These are phyloP conservation scores for Pseudogymnoascus sp. DNA, from an alignment of 2,329 filamentous ascomycete species.

Conservation along the genomic window DNA sequence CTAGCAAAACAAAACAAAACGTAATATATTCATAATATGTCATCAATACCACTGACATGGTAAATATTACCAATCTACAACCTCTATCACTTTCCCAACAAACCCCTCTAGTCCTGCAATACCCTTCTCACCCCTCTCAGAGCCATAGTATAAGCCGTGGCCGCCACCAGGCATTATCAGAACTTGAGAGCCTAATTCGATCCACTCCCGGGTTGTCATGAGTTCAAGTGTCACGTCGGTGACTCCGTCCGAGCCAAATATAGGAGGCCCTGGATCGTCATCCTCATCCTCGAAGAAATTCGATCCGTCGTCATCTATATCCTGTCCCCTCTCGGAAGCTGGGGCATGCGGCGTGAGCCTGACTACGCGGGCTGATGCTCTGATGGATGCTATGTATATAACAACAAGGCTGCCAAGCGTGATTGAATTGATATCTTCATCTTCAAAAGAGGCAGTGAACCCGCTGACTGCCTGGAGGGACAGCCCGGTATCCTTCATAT, in stretches of 20 bases:
- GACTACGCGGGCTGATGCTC: constrained; percentile 68
- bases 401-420: constrained; percentile 63
- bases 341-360: constrained; percentile 33
- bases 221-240: constrained; percentile 58
- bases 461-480: constrained; percentile 58
- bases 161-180: constrained; percentile 64
- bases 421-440: constrained; percentile 53
- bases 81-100: constrained; percentile 58
- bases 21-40: constrained; percentile 6
- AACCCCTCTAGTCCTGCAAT: constrained; percentile 59
- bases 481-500: constrained; percentile 47
- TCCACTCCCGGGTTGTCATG: constrained; percentile 61
- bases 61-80: constrained; percentile 40
- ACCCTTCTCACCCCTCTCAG: constrained; percentile 43
- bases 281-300: constrained; percentile 37
- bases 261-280: constrained; percentile 23
- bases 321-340: constrained; percentile 22
- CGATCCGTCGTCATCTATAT: constrained; percentile 26
- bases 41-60: neutral
- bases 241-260: constrained; percentile 32
- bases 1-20: neutral
- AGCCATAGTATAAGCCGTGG: constrained; percentile 48
- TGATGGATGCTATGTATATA: constrained; percentile 78
- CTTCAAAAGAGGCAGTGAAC: constrained; percentile 62
- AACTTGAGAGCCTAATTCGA: constrained; percentile 61